Conservation (phyloP, 768 basidiomycete genomes). For the Xanthoconium purpureum region DNA sequence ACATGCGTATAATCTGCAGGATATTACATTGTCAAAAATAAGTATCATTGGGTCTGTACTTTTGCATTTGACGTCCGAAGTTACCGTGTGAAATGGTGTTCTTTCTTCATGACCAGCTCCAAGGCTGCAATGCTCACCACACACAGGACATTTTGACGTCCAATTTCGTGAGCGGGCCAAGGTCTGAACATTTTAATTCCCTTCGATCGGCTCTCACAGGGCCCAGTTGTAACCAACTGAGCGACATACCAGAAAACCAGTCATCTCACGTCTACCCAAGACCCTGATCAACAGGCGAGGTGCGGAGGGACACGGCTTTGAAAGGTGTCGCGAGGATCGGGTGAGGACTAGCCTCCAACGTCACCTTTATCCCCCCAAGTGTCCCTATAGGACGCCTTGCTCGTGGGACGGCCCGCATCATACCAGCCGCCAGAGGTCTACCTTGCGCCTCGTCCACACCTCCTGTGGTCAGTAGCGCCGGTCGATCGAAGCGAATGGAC, state of each 20-base stretch:
- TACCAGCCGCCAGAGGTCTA: neutral
- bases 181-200: slow-evolving; percentile 68
- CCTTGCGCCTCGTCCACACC: neutral
- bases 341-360: slow-evolving; percentile 21
- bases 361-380: slow-evolving; percentile 14
- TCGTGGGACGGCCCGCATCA: neutral
- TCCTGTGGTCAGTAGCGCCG: neutral
- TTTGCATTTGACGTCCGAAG: too few relatives aligned
- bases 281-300: slow-evolving; percentile 32
- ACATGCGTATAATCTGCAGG: neutral
- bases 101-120: slow-evolving; percentile 29
- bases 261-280: slow-evolving; percentile 36
- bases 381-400: slow-evolving; percentile 9
- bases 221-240: slow-evolving; percentile 52
- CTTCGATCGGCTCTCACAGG: slow-evolving; percentile 59
- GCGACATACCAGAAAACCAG: slow-evolving; percentile 65
- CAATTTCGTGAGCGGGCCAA: slow-evolving; percentile 66
- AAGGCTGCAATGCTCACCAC: slow-evolving; percentile 69
- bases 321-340: slow-evolving; percentile 55
- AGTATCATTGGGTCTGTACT: too few relatives aligned
- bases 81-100: neutral
- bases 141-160: slow-evolving; percentile 38
- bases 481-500: too few relatives aligned
- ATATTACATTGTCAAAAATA: neutral
- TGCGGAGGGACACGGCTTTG: slow-evolving; percentile 31